Base-by-base conservation (phyloP, 768 basidiomycete genomes). In the Strobilomyces confusus region DNA sequence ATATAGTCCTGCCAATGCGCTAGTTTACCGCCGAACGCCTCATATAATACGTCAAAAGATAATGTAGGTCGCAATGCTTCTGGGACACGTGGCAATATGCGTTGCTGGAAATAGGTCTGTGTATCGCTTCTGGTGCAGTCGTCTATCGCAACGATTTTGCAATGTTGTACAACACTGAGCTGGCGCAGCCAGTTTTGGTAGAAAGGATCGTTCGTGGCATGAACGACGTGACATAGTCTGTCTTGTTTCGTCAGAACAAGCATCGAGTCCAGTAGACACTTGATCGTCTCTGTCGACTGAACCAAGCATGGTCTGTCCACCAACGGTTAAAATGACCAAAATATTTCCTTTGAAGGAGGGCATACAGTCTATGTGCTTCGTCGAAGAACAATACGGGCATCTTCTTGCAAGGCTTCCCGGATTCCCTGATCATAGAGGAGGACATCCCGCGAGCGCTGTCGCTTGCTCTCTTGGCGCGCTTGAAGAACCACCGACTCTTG, bases 201-300 rank as follows among this genome's bases (percentile, higher is more conserved):
- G 69, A 90, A 90, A 0, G 89, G 87, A 58, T 92, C 88, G 60
- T 86, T 89, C 5, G 88, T 87, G 6, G 86, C 86, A 58, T 90
- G 87, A 47, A 90, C 82, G 61, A 91, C 84, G 62, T 91, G 88
- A 62, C 86, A 88, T 14, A 92, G 69, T n/a, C 86, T 75, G 63
- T 92, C 90, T 67, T 92, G 91, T 72, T 92, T 92, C 30, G 91
- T 91, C 50, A 92, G 72, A 14, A 92, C 90, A 19, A 92, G 80
- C 81, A 91, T 88, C 13, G 89, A 87, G 62, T 92, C 91, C 32
- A 93, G 77, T 15, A 93, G 70, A 57, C 83, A 85, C 66, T 91
- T 92, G 87, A 93, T 89, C 4, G 89, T 80, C 29, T 88, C 88
- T 4, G 77, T 76, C 1, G 87, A 89, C 58, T 87, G 83, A 38